phyloP scores from a whole-genome alignment of 2,329 filamentous ascomycete genomes.

The Phoma sp. region DNA sequence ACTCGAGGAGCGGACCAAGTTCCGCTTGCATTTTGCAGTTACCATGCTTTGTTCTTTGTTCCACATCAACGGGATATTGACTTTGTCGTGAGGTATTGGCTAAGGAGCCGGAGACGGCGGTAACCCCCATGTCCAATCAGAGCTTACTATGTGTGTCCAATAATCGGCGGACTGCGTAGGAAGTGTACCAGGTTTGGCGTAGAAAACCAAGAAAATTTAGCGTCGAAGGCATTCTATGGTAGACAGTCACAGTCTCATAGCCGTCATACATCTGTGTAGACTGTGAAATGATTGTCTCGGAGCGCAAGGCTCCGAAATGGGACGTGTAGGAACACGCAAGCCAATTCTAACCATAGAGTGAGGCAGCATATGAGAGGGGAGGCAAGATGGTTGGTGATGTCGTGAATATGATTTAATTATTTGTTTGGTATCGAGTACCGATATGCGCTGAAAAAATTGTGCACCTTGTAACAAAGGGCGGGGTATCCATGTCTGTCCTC shows the following conservation, averaged over 20 bases:
- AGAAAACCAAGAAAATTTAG: background rate
- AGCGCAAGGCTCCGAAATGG: background rate
- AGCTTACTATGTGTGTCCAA: background rate
- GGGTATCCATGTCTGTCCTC: constrained; percentile 18
- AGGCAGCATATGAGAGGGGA: background rate
- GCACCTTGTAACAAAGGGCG: constrained; percentile 10
- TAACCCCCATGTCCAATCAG: background rate
- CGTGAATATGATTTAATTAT: constrained; percentile 3
- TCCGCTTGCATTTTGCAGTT: background rate
- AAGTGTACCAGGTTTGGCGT: background rate
- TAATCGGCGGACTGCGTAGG: background rate
- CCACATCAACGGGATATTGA: background rate
- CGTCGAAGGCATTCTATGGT: constrained; percentile 1
- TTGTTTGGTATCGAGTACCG: constrained; percentile 7
- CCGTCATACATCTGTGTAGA: constrained; percentile 10
- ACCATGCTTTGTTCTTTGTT: background rate
- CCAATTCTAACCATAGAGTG: background rate
- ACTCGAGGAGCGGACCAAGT: background rate
- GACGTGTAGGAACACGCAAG: background rate
- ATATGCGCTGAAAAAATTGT: constrained; percentile 5
- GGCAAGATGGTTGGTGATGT: background rate
- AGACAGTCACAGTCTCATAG: background rate
- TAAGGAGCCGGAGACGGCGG: background rate
- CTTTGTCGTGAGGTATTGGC: background rate
- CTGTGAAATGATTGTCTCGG: background rate